phyloP scores from a whole-genome alignment of 176 grass and related monocot species.

The Pontederia paniculata region DNA sequence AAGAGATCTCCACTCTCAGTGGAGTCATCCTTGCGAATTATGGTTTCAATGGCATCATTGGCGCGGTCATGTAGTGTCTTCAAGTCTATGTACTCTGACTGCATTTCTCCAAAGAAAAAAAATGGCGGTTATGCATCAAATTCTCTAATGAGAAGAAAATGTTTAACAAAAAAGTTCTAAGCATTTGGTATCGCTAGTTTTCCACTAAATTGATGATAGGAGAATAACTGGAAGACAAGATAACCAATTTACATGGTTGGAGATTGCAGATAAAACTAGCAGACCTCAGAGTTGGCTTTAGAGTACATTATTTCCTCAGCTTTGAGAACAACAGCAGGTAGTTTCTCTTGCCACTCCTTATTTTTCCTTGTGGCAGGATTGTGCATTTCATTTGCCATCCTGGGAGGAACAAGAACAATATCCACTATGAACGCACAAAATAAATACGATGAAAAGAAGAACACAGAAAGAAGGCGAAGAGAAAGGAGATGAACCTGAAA shows the following conservation, averaged over 20 bases:
- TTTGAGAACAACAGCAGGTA: slow-evolving; percentile 33
- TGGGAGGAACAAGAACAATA: not conserved
- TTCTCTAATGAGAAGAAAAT: too few relatives aligned
- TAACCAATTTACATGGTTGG: not conserved
- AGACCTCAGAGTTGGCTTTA: slow-evolving; percentile 44
- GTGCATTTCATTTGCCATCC: slow-evolving; percentile 34
- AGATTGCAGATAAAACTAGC: not conserved
- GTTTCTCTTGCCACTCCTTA: slow-evolving; percentile 40
- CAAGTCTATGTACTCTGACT: slow-evolving; percentile 37
- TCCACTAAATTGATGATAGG: too few relatives aligned
- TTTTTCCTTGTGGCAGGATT: slow-evolving; percentile 33
- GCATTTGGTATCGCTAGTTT: too few relatives aligned
- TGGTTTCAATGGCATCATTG: slow-evolving; percentile 34
- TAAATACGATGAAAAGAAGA: too few relatives aligned
- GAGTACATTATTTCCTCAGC: slow-evolving; percentile 50
- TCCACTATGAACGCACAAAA: too few relatives aligned
- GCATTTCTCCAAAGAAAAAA: not conserved
- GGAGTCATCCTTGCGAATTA: slow-evolving; percentile 41
- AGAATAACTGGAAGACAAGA: too few relatives aligned
- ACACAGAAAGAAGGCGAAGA: not conserved
- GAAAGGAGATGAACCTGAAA: slow-evolving; percentile 13
- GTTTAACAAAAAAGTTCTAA: too few relatives aligned
- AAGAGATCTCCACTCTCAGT: slow-evolving; percentile 23
- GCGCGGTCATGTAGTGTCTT: slow-evolving; percentile 29
- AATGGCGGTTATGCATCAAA: too few relatives aligned